Percentiles rank a stretch among this genome's conserved stretches.
These are phyloP conservation scores for Achlya hypogyna DNA, from an alignment of 352 stramenopile species.

Conservation along the genomic window DNA sequence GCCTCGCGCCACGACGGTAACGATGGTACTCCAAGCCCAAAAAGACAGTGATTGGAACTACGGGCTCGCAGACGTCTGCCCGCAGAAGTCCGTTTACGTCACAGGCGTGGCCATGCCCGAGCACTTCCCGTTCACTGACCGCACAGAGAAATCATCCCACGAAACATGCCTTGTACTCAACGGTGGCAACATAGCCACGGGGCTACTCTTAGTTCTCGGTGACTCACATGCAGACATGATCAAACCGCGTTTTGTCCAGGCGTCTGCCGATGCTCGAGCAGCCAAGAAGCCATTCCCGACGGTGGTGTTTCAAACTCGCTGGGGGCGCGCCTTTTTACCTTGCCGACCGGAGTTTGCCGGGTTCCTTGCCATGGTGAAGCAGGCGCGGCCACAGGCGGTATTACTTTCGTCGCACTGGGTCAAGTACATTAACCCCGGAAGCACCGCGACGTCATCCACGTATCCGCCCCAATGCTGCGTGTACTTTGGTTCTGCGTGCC, in stretches of 20 bases:
- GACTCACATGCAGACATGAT: conserved; percentile 17
- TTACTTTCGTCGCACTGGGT: conserved; percentile 4
- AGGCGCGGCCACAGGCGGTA: conserved; percentile 2
- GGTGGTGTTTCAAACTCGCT: conserved; percentile 13
- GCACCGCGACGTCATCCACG: neutral
- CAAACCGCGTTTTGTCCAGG: conserved; percentile 5
- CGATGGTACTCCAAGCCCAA: neutral
- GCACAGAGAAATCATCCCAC: neutral
- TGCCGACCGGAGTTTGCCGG: neutral
- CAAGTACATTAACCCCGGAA: neutral
- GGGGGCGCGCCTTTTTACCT: neutral
- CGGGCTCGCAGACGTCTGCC: neutral
- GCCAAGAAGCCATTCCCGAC: conserved; percentile 3
- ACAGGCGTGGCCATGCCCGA: neutral
- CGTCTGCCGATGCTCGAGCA: neutral
- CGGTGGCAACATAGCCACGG: neutral
- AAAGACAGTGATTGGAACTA: neutral
- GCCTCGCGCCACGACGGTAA: neutral
- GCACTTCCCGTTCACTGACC: neutral
- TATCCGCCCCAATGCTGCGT: conserved; percentile 1
- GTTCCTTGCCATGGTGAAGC: neutral
- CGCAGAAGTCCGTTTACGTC: neutral
- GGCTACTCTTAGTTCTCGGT: conserved; percentile 10
- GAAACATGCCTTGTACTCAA: neutral
- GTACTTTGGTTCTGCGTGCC: neutral